Conservation (phyloP, 768 basidiomycete genomes). For the Austroboletus festivus region DNA sequence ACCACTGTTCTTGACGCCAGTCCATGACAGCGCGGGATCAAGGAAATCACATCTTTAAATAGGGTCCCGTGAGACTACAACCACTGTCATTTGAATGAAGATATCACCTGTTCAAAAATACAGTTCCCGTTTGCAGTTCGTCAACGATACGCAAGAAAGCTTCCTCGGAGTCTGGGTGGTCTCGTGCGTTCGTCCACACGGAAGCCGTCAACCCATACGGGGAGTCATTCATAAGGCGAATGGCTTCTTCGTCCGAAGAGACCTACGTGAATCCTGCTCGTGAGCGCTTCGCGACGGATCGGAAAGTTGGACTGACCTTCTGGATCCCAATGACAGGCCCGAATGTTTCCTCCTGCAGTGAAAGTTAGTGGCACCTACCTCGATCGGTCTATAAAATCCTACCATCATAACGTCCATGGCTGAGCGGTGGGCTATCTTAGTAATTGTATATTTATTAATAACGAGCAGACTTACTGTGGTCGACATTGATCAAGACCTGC, state of each 20-base stretch:
- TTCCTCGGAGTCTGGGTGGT: conserved; percentile 55
- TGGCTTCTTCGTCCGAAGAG: conserved; percentile 80
- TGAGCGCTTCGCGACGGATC: background rate
- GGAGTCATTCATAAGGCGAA: conserved; percentile 94
- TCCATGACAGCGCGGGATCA: conserved; percentile 94
- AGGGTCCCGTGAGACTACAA: background rate
- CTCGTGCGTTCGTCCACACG: conserved; percentile 80
- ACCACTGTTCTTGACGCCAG: conserved; percentile 91
- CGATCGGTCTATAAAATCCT: conserved; percentile 4
- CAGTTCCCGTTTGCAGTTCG: conserved; percentile 85
- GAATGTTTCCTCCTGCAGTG: conserved; percentile 75
- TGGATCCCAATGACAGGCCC: conserved; percentile 93
- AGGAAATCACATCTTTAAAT: conserved; percentile 73
- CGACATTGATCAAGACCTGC: conserved; percentile 84
- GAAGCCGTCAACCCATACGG: conserved; percentile 93
- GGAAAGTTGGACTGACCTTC: conserved; percentile 50
- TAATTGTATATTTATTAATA: background rate
- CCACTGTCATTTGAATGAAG: background rate
- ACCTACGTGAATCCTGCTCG: conserved; percentile 43
- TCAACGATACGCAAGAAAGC: conserved; percentile 63
- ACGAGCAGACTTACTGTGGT: conserved; percentile 63
- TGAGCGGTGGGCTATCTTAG: conserved; percentile 26
- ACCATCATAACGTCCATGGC: conserved; percentile 95
- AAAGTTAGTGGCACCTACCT: background rate
- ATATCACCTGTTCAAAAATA: conserved; percentile 80